These are phyloP conservation scores for Globisporangium cystogenes DNA, from an alignment of 352 stramenopile genomes.

Conservation along the genomic window DNA sequence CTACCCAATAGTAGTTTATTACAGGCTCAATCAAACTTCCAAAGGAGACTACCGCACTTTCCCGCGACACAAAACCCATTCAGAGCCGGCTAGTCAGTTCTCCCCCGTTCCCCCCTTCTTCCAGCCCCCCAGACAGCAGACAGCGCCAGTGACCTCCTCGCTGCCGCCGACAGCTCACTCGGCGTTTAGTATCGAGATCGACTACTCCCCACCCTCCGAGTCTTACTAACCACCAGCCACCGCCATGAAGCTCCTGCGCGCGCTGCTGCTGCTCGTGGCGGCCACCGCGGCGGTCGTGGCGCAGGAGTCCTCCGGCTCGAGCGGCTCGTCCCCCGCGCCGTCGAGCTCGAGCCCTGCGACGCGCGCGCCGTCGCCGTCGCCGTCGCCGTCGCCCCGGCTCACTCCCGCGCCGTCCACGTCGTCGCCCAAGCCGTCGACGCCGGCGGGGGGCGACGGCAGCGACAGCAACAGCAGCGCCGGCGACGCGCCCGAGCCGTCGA, in stretches of 20 bases:
- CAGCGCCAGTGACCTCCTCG: too few species aligned
- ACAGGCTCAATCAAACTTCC: too few species aligned
- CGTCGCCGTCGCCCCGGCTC: slow-evolving; percentile 1
- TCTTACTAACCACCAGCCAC: background rate
- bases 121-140: too few species aligned
- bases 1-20: too few species aligned
- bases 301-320: background rate
- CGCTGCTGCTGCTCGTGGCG: background rate
- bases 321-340: background rate
- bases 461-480: slow-evolving; percentile 3
- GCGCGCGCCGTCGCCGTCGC: background rate
- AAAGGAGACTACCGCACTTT: too few species aligned
- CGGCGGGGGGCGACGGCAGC: background rate
- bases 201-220: background rate
- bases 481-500: slow-evolving; percentile 16
- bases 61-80: too few species aligned
- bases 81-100: too few species aligned
- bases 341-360: background rate
- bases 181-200: background rate
- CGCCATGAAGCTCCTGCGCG: background rate
- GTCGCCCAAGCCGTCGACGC: slow-evolving; percentile 10
- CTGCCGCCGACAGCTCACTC: too few species aligned
- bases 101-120: too few species aligned
- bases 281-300: background rate
- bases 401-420: slow-evolving; percentile 15